phyloP scores from a whole-genome alignment of 805 yeast species.

The Maudiozyma pseudohumilis region DNA sequence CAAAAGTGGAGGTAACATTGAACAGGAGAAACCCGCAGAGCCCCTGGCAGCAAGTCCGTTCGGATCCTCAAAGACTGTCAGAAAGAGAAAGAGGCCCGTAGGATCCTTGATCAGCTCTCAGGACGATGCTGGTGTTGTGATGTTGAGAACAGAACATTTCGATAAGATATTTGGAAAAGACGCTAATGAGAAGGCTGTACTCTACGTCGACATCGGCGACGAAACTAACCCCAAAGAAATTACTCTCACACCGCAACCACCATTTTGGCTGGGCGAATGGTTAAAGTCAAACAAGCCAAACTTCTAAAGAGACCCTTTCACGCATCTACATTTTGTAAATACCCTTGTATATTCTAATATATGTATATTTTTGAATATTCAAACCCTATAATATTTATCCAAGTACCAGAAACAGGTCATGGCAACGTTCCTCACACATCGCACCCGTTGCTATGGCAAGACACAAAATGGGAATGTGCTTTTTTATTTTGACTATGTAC shows the following conservation, averaged over 20 bases:
- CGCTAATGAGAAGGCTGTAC: neutral
- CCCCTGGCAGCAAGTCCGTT: constrained; percentile 31
- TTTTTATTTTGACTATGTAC: too few species aligned
- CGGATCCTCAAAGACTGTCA: constrained; percentile 15
- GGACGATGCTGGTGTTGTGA: constrained; percentile 58
- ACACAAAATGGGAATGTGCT: too few species aligned
- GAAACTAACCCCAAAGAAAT: neutral
- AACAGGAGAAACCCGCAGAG: neutral
- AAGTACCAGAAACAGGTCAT: too few species aligned
- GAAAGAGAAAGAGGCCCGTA: constrained; percentile 36
- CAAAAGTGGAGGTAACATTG: constrained; percentile 2
- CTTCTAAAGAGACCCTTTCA: too few species aligned
- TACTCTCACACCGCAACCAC: constrained; percentile 15
- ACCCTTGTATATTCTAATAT: too few species aligned
- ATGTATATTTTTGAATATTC: too few species aligned
- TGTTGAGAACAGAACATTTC: constrained; percentile 42
- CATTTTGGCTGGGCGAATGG: constrained; percentile 21
- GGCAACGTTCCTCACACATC: too few species aligned
- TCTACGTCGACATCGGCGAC: constrained; percentile 6
- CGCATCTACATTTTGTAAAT: too few species aligned
- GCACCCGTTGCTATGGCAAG: too few species aligned
- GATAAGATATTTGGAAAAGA: constrained; percentile 18
- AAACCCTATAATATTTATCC: too few species aligned
- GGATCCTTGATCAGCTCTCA: constrained; percentile 52
- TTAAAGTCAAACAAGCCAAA: constrained; percentile 1